Evolutionary conservation across 768 basidiomycete species (phyloP), one percentile per base, ranked within the genome.

Genomic region (Hebeloma cylindrosporum): DNA sequence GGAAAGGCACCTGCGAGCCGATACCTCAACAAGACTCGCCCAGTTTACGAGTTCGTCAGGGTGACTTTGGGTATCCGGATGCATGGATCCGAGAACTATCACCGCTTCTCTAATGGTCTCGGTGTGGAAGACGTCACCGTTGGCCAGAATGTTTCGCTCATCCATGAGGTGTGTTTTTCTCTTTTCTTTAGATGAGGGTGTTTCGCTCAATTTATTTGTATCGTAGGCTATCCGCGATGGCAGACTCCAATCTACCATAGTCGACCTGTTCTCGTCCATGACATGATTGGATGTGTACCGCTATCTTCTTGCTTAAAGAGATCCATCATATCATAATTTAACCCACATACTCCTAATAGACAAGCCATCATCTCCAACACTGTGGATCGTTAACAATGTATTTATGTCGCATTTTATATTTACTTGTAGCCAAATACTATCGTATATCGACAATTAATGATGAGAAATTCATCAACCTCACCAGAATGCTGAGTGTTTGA

Each of bases 1-100:
- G 87, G 85, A 3, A 58, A 68, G 7, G 74, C 85, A 5, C 89
- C 90, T 1, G 89, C 91, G 2, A 79, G 81, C 49, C 56, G 57
- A 7, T 80, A 72, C 63, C 73, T 94, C 46, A 80, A 79, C 58
- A 78, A 77, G 59, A 89, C 88, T 3, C 74, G 79, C 8, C 68
- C 79, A 4, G 62, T 93, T 17, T 94, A 94, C 63, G 82, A 87
- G 60, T 93, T 82, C 50, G 78, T 94, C 4, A 74, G 91, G 25
- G 47, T 77, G 16, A 76, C 73, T 6, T 68, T 93, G 21, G 87
- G 86, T n/a, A 78, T 92, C 48, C 70, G 70, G 52, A 92, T 90
- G 86, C 81, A 90, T 51, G 89, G 89, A 11, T 70, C 74, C 5
- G 86, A 88, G 54, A 93, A 93, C 58, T 70, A 81, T 48, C 67